Percentiles rank a stretch among this genome's conserved stretches.
phyloP scores from a whole-genome alignment of 352 stramenopile genomes.

The Pythium apleroticum region DNA sequence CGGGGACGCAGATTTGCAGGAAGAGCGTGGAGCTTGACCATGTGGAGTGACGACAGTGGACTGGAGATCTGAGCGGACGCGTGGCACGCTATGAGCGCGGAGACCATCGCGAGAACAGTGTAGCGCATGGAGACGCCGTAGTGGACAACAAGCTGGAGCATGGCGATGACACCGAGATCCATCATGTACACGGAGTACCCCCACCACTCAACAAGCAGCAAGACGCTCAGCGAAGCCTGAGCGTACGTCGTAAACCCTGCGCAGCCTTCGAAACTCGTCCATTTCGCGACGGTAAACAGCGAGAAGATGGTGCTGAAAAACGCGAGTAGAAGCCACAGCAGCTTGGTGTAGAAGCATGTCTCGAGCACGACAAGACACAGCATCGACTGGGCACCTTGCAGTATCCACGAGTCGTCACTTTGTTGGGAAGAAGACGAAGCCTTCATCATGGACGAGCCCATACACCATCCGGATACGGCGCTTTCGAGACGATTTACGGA shows the following conservation, averaged over 20 bases:
- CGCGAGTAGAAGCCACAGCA: conserved; percentile 37
- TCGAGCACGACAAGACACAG: conserved; percentile 62
- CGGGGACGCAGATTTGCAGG: conserved; percentile 22
- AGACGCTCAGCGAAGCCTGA: conserved; percentile 33
- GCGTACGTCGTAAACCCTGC: conserved; percentile 37
- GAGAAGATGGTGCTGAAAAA: conserved; percentile 14
- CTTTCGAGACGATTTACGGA: conserved; percentile 25
- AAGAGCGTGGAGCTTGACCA: conserved; percentile 20
- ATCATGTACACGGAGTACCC: conserved; percentile 54
- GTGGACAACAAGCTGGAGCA: conserved; percentile 38
- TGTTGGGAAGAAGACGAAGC: background rate
- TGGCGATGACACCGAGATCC: conserved; percentile 34
- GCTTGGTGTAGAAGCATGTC: conserved; percentile 47
- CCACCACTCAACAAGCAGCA: conserved; percentile 53
- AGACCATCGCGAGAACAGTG: conserved; percentile 26
- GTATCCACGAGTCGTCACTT: conserved; percentile 35
- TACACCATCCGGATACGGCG: conserved; percentile 49
- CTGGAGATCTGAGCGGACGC: conserved; percentile 22
- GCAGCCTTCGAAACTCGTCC: conserved; percentile 20
- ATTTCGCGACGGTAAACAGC: conserved; percentile 28
- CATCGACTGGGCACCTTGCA: conserved; percentile 53
- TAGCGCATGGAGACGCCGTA: conserved; percentile 47
- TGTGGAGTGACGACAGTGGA: conserved; percentile 2
- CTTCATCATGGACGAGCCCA: conserved; percentile 15
- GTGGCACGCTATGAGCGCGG: conserved; percentile 7